These are phyloP conservation scores for Lipomyces spencermartinsiae DNA, from an alignment of 805 yeast genomes.

Conservation along the genomic window DNA sequence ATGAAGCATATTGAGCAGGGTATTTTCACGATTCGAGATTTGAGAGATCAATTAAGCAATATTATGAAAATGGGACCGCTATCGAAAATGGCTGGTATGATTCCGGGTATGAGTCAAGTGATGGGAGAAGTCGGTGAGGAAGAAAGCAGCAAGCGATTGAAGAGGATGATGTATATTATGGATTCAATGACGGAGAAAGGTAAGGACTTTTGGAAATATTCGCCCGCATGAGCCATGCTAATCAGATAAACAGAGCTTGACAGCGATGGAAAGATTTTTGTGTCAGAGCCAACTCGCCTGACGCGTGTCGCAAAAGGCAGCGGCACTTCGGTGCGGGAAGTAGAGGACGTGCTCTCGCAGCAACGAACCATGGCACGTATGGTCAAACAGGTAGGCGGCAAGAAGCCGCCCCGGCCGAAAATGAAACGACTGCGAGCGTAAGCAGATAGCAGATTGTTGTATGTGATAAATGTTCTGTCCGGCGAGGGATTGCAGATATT, in stretches of 20 bases:
- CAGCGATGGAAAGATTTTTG: constrained; percentile 82
- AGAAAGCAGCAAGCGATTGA: constrained; percentile 82
- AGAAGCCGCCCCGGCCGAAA: constrained; percentile 41
- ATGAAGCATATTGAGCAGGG: constrained; percentile 95
- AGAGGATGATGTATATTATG: constrained; percentile 87
- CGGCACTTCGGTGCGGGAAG: constrained; percentile 90
- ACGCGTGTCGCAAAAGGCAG: constrained; percentile 93
- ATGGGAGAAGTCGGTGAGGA: constrained; percentile 79
- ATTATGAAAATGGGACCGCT: constrained; percentile 96
- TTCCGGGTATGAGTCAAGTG: constrained; percentile 87
- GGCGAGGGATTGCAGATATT: too few species aligned
- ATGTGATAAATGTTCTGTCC: too few species aligned
- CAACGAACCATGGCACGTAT: constrained; percentile 92
- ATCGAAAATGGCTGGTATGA: constrained; percentile 91
- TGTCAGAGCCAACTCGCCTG: constrained; percentile 81
- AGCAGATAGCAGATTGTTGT: not conserved
- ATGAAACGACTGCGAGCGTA: constrained; percentile 32
- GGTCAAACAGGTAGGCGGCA: constrained; percentile 74
- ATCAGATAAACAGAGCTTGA: constrained; percentile 64
- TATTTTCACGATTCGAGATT: constrained; percentile 86
- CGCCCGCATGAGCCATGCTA: not conserved
- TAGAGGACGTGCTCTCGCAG: constrained; percentile 88
- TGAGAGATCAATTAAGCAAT: constrained; percentile 93
- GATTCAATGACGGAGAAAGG: constrained; percentile 89
- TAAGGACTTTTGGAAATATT: constrained; percentile 2